Conservation (phyloP, 768 basidiomycete genomes). For the Podaxis rugospora region DNA sequence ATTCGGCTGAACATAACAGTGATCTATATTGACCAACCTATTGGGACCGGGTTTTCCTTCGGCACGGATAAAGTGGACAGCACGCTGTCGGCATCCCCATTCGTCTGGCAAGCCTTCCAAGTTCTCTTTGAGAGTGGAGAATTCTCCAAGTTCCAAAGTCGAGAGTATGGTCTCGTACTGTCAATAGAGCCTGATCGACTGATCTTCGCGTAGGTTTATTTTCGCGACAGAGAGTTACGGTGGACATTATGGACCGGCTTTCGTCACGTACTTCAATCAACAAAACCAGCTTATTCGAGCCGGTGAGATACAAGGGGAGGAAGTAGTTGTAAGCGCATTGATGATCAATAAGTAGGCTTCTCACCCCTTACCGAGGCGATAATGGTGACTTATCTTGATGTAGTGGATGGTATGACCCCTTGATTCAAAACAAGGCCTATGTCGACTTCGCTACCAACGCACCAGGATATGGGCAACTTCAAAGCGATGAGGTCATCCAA, state of each 20-base stretch:
- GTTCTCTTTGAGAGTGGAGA: constrained; percentile 52
- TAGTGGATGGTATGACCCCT: constrained; percentile 65
- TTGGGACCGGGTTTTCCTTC: constrained; percentile 61
- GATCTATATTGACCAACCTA: constrained; percentile 61
- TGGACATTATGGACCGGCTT: constrained; percentile 67
- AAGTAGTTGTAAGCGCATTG: constrained; percentile 51
- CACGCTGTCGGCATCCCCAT: constrained; percentile 47
- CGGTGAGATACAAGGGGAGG: constrained; percentile 42
- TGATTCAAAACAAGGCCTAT: constrained; percentile 59
- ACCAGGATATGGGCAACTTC: constrained; percentile 64
- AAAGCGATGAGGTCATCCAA: constrained; percentile 38
- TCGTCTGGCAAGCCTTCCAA: constrained; percentile 61
- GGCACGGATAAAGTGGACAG: constrained; percentile 45
- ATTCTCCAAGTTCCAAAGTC: constrained; percentile 42
- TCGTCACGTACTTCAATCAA: constrained; percentile 57
- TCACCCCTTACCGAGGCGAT: background rate
- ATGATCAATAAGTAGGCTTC: constrained; percentile 53
- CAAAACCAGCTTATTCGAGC: constrained; percentile 50
- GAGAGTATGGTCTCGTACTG: constrained; percentile 58
- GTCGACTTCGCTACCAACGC: constrained; percentile 57
- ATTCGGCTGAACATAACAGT: constrained; percentile 15
- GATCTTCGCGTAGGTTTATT: constrained; percentile 21
- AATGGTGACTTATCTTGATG: background rate
- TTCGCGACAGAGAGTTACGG: constrained; percentile 44
- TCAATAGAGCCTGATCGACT: constrained; percentile 16